Evolutionary conservation across 1,284 basidiomycete species (phyloP), one percentile per base, ranked within the genome.

Genomic region (Tilletia indica): DNA sequence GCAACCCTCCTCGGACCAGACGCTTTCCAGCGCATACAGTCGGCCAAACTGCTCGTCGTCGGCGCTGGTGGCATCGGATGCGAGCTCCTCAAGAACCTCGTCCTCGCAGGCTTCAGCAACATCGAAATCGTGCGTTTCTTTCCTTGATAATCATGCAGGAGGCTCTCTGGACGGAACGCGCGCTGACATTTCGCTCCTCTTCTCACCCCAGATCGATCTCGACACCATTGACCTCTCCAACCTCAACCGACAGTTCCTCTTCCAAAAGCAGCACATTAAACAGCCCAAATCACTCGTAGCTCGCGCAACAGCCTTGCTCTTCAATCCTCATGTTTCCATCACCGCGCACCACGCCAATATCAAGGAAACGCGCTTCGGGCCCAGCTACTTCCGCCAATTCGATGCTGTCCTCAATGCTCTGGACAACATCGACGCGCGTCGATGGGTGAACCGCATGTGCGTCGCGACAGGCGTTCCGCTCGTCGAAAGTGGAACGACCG

Each of bases 161-260:
- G 25, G 25, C 25, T 31, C 25, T 31, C 25, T 31, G 25, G 25
- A 31, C 25, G 25, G 25, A 31, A 31, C 25, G 25, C 25, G 25
- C 14, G 42, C 42, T 19, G 51, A 54, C 21, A 6, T 6, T 8
- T n/a, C 5, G 16, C 51, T 54, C 16, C 3, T 54, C 19, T 54
- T 8, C 16, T 54, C 51, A n/a, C 51, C 51, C 1, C 73, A 83
- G 79, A 89, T 99, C 76, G 97, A 99, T 86, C 88, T 99, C 73
- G 97, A 99, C 86, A 99, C 96, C 6, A 99, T 99, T 85, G 97
- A 99, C 88, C 88, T 99, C 42, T 97, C 94, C 69, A 99, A 99
- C 84, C 87, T 99, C 69, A 99, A 99, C 84, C 89, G 97, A 31
- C 97, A 99, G 83, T 99, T 99, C 85, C 87, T 99, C 49, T 99